Base-by-base conservation (phyloP, 768 basidiomycete species). In the Xerocomus brunneocitrinus region DNA sequence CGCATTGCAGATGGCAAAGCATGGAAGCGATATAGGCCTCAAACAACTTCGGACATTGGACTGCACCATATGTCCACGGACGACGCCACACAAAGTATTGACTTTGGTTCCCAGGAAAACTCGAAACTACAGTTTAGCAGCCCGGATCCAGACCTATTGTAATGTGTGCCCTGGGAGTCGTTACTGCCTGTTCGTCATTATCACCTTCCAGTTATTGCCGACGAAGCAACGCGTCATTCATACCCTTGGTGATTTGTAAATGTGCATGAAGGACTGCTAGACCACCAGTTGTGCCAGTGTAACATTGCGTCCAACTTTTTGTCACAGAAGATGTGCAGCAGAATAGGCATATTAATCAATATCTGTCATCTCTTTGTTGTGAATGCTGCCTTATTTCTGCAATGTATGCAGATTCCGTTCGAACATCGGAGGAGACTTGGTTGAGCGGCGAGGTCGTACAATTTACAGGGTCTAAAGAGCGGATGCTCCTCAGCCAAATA, bases 1-100 rank as follows among this genome's bases (percentile, higher is more conserved):
- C 59, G 58, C 2, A 44, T 60, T 12, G 53, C 47, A 3, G 30
- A 32, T 3, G 53, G 54, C n/a, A 55, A 24, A 19, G 58, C 54
- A 9, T 59, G 59, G 59, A 44, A 40, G 22, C 39, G 39, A 10
- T 40, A 40, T 10, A 40, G 22, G 22, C 39, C 19, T 24, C 39
- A 9, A 12, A 24, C 19, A 40, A 12, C 39, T 12, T 40, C 39
- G 3, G 22, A 2, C 19, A 40, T 40, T 40, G 22, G 22, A 40
- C 22, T 40, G 22, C 22, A 22, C 39, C 19, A 40, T 12, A 40
- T n/a, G 8, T 40, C 39, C 39, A 24, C 10, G 7, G 7, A 1
- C 7, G 16, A 39, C n/a, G 8, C 7, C 38, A n/a, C 38, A 19
- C 38, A 19, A 39, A 10, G 8, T 19, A 8, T 40, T 10, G 19